A percentile compares a stretch with the other conserved stretches of the same genome.
Evolutionary conservation across 352 stramenopile species (phyloP).

Genomic region (Bremia lactucae): DNA sequence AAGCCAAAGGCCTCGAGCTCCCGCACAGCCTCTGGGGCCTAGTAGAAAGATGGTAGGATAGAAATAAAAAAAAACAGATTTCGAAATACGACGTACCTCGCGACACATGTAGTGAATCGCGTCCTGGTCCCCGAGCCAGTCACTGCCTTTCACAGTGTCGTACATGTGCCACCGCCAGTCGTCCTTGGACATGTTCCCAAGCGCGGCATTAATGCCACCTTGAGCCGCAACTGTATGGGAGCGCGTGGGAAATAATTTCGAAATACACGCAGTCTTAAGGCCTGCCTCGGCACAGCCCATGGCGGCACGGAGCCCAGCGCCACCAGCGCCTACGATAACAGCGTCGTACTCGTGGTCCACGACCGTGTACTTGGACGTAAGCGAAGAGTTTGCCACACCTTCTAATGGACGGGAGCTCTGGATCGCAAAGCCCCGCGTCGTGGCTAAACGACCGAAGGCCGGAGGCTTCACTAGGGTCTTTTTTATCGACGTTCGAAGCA

Average conservation of each 20-base stretch:
- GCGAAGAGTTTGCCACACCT: slow-evolving; percentile 19
- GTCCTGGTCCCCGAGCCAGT: slow-evolving; percentile 97
- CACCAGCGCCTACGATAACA: slow-evolving; percentile 92
- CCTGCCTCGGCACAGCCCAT: slow-evolving; percentile 89
- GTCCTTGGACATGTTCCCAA: slow-evolving; percentile 95
- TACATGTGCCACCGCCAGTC: slow-evolving; percentile 97
- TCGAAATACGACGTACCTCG: slow-evolving; percentile 37
- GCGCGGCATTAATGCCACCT: slow-evolving; percentile 94
- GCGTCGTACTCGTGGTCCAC: slow-evolving; percentile 96
- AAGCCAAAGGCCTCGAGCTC: slow-evolving; percentile 95
- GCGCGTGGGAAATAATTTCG: slow-evolving; percentile 95
- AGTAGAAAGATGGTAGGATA: neutral
- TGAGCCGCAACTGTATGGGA: slow-evolving; percentile 95
- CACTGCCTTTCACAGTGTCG: slow-evolving; percentile 95
- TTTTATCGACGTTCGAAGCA: too few species aligned
- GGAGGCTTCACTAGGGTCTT: too few species aligned
- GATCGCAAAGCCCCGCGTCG: slow-evolving; percentile 17
- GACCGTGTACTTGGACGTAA: slow-evolving; percentile 54
- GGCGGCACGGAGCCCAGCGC: slow-evolving; percentile 86
- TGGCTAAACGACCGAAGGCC: slow-evolving; percentile 1
- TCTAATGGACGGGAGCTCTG: slow-evolving; percentile 15
- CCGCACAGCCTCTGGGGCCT: slow-evolving; percentile 64
- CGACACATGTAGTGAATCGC: slow-evolving; percentile 98
- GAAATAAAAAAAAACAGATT: neutral
- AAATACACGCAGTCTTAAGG: slow-evolving; percentile 96